phyloP scores from a whole-genome alignment of 2,329 filamentous ascomycete species.

The Colletotrichum liaoningense region DNA sequence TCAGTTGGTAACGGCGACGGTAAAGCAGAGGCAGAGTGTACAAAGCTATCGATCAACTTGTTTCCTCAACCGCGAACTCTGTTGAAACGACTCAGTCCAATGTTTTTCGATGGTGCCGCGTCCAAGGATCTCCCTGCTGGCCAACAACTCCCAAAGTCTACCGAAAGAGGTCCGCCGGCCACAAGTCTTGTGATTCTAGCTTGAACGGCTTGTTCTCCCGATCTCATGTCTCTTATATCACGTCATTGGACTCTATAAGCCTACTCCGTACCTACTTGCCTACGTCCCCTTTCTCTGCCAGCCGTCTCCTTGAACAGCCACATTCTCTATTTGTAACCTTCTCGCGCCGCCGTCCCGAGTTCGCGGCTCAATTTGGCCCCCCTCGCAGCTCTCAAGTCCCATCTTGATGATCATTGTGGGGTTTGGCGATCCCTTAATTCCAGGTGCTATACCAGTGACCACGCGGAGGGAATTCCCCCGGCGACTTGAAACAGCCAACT shows the following conservation, averaged over 20 bases:
- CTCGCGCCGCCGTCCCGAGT: conserved; percentile 9
- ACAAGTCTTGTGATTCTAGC: neutral
- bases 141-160: neutral
- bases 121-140: neutral
- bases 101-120: neutral
- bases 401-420: conserved; percentile 21
- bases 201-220: neutral
- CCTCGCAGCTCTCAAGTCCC: neutral
- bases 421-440: conserved; percentile 24
- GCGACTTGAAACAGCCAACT: conserved; percentile 27
- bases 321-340: neutral
- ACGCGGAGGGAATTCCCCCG: conserved; percentile 30
- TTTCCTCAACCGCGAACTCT: neutral
- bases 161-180: neutral
- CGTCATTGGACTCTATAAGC: no score
- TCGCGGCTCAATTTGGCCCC: neutral
- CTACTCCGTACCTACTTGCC: no score
- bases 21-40: neutral
- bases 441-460: conserved; percentile 13
- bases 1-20: neutral
- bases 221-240: neutral
- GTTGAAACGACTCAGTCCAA: neutral
- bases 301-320: neutral
- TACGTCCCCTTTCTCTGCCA: neutral
- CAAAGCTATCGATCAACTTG: neutral